These are phyloP conservation scores for Cystofilobasidium capitatum DNA, from an alignment of 768 basidiomycete species.

Conservation along the genomic window DNA sequence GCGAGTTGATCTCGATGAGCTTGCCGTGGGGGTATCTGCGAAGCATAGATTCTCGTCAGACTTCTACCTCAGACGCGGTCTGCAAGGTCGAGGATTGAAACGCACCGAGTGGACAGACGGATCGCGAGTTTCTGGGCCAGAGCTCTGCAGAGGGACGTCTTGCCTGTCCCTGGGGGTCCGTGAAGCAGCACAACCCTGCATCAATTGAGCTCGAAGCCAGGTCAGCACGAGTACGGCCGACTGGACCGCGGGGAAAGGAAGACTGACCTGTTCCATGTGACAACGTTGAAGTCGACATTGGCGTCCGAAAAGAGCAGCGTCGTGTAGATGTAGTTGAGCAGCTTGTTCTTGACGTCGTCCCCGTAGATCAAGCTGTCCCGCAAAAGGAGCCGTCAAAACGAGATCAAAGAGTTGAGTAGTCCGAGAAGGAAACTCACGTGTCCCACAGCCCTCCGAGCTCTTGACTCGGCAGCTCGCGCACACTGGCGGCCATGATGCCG, in stretches of 20 bases:
- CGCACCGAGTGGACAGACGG: constrained; percentile 70
- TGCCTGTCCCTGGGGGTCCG: constrained; percentile 95
- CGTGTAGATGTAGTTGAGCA: constrained; percentile 89
- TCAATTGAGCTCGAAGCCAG: not conserved
- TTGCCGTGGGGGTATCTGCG: constrained; percentile 72
- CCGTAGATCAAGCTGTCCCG: constrained; percentile 60
- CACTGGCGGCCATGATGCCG: constrained; percentile 71
- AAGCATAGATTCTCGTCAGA: not conserved
- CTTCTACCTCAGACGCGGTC: not conserved
- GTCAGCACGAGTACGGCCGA: not conserved
- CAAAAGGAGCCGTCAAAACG: not conserved
- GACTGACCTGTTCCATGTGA: constrained; percentile 77
- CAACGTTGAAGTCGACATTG: constrained; percentile 55
- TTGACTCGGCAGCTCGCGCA: constrained; percentile 75
- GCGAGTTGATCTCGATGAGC: constrained; percentile 92
- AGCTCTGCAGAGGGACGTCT: constrained; percentile 88
- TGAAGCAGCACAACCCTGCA: constrained; percentile 71
- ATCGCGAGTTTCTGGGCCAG: constrained; percentile 92
- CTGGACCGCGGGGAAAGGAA: not conserved
- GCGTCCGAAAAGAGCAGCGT: constrained; percentile 80
- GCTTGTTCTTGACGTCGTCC: constrained; percentile 67
- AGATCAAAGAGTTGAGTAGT: not conserved
- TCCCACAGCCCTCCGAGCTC: constrained; percentile 85
- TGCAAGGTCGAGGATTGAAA: not conserved
- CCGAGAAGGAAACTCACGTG: constrained; percentile 39